These are phyloP conservation scores for Daldinia concentrica DNA, from an alignment of 495 filamentous ascomycete genomes.

Conservation along the genomic window DNA sequence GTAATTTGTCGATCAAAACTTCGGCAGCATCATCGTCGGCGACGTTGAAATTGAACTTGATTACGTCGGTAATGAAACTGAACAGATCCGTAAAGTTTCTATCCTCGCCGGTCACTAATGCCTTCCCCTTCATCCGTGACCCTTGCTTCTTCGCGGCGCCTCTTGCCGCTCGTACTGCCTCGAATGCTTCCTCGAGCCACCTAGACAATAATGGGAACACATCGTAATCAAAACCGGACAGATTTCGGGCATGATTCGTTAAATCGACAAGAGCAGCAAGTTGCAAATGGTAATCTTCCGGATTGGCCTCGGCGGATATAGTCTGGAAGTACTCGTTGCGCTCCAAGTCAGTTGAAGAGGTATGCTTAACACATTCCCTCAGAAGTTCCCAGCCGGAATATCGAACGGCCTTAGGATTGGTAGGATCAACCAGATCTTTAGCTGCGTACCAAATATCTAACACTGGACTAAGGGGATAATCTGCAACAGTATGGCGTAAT, in stretches of 20 bases:
- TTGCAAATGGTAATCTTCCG: slow-evolving; percentile 70
- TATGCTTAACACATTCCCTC: slow-evolving; percentile 68
- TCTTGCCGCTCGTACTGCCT: slow-evolving; percentile 60
- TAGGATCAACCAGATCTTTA: slow-evolving; percentile 69
- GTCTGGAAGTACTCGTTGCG: slow-evolving; percentile 71
- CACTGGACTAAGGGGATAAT: slow-evolving; percentile 66
- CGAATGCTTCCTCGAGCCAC: slow-evolving; percentile 67
- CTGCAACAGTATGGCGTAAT: slow-evolving; percentile 61
- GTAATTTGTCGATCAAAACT: slow-evolving; percentile 70
- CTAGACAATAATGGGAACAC: slow-evolving; percentile 65
- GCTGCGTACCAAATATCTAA: slow-evolving; percentile 70
- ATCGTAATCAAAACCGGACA: slow-evolving; percentile 71
- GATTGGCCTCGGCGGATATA: slow-evolving; percentile 58
- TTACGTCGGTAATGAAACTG: slow-evolving; percentile 76
- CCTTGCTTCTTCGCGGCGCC: slow-evolving; percentile 56
- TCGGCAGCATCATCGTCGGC: slow-evolving; percentile 74
- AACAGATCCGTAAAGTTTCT: slow-evolving; percentile 74
- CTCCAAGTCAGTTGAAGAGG: slow-evolving; percentile 69
- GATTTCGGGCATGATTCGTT: slow-evolving; percentile 68
- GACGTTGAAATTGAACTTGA: slow-evolving; percentile 83
- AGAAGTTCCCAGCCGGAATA: slow-evolving; percentile 70
- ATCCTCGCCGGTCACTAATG: slow-evolving; percentile 67
- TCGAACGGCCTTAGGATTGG: slow-evolving; percentile 62
- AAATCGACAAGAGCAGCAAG: slow-evolving; percentile 69
- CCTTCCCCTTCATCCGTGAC: slow-evolving; percentile 60